Evolutionary conservation across 129 eudicot species (phyloP), one percentile per base, ranked within the genome.

Genomic region (Centella asiatica): DNA sequence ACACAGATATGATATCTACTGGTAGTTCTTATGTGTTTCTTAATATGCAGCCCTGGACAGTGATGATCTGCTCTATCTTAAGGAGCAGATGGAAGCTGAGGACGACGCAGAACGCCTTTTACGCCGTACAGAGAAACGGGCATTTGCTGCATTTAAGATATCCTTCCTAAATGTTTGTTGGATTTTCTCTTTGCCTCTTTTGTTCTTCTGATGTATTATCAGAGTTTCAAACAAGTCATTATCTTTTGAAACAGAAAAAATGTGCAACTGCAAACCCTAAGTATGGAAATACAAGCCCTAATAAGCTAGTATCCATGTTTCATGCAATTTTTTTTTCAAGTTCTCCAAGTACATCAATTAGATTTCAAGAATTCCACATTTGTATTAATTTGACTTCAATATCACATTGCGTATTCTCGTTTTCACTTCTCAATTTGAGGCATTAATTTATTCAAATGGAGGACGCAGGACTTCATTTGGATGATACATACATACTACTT

Each of bases 21-120:
- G 36, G 15, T 36, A 14, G 57, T n/a, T 57, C 25, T 64, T 59
- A 60, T 64, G 76, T 18, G 71, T 60, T 66, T 53, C 69, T 54
- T 74, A 69, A 62, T 33, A 58, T 86, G 85, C 97, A 90, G 97
- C 97, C 60, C 69, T 90, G 94, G 97, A 90, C 77, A 90, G 97
- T 68, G 97, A 90, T 62, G 97, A 90, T 72, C 81, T 90, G 72
- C 95, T 90, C 61, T 90, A 90, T 83, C 97, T 90, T 57, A 90
- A 90, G 70, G 97, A 90, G 82, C 97, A 90, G 76, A 90, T 90
- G 97, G 97, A 90, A 75, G 97, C 97, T 56, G 97, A 90, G 83
- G 89, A 86, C 71, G 97, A 90, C 56, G 97, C 97, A 7, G 97
- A 90, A 68, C 97, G 95, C 40, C 82, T 90, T 62, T 66, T 90